These are phyloP conservation scores for Euphorbia corollata DNA, from an alignment of 441 rosid genomes.

Conservation along the genomic window DNA sequence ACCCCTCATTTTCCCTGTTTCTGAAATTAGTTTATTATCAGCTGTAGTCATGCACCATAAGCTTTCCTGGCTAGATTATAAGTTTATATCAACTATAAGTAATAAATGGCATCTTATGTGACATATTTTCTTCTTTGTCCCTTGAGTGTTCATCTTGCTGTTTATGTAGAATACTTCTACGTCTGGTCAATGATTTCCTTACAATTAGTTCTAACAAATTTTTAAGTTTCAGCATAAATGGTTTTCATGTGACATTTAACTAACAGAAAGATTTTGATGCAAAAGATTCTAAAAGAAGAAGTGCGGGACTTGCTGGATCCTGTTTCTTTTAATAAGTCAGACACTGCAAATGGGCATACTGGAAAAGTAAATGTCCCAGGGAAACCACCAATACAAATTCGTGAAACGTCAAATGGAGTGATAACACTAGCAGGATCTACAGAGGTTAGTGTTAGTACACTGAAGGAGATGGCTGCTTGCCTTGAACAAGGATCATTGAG, in stretches of 20 bases:
- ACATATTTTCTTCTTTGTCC: neutral
- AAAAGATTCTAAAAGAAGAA: constrained; percentile 95
- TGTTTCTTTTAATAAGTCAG: constrained; percentile 43
- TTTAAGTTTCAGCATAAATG: constrained; percentile 3
- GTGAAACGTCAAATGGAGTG: constrained; percentile 92
- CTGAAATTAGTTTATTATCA: neutral
- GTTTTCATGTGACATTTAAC: constrained; percentile 14
- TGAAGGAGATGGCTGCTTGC: constrained; percentile 89
- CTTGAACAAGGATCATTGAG: constrained; percentile 88
- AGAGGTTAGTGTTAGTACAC: constrained; percentile 61
- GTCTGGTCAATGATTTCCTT: constrained; percentile 11
- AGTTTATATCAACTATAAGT: neutral
- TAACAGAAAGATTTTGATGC: constrained; percentile 26
- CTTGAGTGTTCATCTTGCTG: neutral
- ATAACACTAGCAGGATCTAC: constrained; percentile 95
- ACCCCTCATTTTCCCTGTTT: neutral
- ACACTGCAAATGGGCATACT: constrained; percentile 41
- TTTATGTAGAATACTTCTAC: neutral
- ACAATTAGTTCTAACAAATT: constrained; percentile 6
- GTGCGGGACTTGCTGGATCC: constrained; percentile 88
- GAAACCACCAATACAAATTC: constrained; percentile 85
- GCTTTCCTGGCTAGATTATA: neutral
- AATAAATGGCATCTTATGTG: neutral
- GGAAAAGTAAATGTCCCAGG: constrained; percentile 64
- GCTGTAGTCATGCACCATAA: neutral